Base-by-base conservation (phyloP, 75 land plant species). In the Selaginella moellendorffii region DNA sequence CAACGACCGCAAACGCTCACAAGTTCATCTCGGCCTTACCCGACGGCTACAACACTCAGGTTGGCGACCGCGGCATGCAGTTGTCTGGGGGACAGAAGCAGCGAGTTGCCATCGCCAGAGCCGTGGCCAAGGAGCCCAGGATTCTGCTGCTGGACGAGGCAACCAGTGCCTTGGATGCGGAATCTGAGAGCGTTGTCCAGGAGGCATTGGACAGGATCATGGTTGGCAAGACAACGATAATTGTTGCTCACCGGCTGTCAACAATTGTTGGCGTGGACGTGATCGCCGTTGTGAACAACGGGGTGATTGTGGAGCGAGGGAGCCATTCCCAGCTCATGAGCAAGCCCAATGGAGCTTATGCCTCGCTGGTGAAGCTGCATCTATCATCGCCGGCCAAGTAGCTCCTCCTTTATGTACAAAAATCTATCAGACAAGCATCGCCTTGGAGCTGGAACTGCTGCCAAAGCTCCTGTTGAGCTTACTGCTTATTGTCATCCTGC, bases 371-470 rank as follows among this genome's bases (percentile, higher is more conserved):
- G 2, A 56, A 56, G 24, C n/a, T 56, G 24, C 59, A 56, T 56
- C 5, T 36, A 14, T n/a, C n/a, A n/a, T 5, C 46, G 46, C 46
- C 46, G 46, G 5, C 46, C 14, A 36, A 5, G 5, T 36, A 36
- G 14, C 5, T 5, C n/a, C 46, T 5, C 46, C 14, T 36, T 5
- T 36, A 36, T 36, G 60, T 56, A 24, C n/a, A 20, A 56, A 56
- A 5, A 2, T 19, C 24, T 20, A 28, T 75, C 68, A 87, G 70
- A 85, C 81, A 26, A 90, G 88, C 70, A 87, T 72, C 80, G 90
- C 85, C 72, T 85, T 87, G 29, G 92, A 85, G 63, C 86, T 87
- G 12, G 85, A 72, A 20, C 72, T 70, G 0, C 70, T 54, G 17
- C 80, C 74, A 52, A 85, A 80, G n/a, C 85, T 65, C 66, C 73